These are phyloP conservation scores for Akebia trifoliata DNA, from an alignment of 164 flowering plant species.

Conservation along the genomic window DNA sequence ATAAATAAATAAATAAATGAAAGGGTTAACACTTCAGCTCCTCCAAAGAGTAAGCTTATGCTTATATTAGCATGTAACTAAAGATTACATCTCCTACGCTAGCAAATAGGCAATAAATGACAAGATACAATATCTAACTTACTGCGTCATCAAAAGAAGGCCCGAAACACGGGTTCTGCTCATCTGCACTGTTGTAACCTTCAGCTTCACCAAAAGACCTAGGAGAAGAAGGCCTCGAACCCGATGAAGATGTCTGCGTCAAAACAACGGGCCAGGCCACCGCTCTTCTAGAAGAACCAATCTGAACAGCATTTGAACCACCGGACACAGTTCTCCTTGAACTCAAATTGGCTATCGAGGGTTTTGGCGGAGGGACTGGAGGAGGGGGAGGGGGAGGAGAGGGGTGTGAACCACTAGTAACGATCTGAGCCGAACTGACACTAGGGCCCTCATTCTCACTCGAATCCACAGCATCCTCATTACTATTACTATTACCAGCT, in stretches of 20 bases:
- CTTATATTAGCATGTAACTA: too few relatives aligned
- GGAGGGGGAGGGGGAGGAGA: constrained; percentile 95
- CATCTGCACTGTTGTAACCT: constrained; percentile 99
- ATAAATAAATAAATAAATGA: too few relatives aligned
- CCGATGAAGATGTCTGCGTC: constrained; percentile 61
- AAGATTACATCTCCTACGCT: too few relatives aligned
- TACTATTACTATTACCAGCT: too few relatives aligned
- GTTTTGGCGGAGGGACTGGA: constrained; percentile 87
- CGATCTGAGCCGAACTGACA: constrained; percentile 29
- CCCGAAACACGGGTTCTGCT: constrained; percentile 67
- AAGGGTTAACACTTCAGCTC: too few relatives aligned
- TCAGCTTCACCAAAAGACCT: constrained; percentile 78
- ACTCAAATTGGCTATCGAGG: constrained; percentile 35
- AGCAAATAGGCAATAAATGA: too few relatives aligned
- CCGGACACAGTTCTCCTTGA: constrained; percentile 37
- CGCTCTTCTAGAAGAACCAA: constrained; percentile 68
- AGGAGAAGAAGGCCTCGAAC: constrained; percentile 89
- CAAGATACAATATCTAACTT: too few relatives aligned
- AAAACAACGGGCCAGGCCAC: constrained; percentile 65
- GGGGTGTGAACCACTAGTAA: constrained; percentile 34
- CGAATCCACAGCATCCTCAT: constrained; percentile 31
- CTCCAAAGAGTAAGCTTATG: too few relatives aligned
- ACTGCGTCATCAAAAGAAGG: constrained; percentile 77
- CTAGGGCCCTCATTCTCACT: constrained; percentile 31
- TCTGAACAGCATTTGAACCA: constrained; percentile 37